A percentile compares a stretch with the other conserved stretches of the same genome.
Conservation (phyloP, 257 asterid species). For the Buddleja alternifolia region DNA sequence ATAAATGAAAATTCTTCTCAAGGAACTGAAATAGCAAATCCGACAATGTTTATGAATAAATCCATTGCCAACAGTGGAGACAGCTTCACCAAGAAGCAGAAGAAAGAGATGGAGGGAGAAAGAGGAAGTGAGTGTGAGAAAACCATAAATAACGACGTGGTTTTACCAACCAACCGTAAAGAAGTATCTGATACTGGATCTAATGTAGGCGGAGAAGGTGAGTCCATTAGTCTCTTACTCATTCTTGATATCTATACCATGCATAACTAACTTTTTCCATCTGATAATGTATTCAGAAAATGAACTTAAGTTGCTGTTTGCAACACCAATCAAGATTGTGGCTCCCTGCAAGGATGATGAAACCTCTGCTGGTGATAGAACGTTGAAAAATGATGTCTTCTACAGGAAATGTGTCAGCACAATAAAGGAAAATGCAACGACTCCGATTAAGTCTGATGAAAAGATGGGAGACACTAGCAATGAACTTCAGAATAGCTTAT, state of each 20-base stretch:
- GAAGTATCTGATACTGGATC: conserved; percentile 13
- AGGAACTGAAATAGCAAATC: conserved; percentile 33
- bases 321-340: conserved; percentile 38
- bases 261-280: conserved; percentile 10
- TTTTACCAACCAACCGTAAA: conserved; percentile 7
- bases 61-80: background rate
- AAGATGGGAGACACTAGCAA: conserved; percentile 16
- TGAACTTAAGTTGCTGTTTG: conserved; percentile 38
- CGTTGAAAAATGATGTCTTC: conserved; percentile 8
- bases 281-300: conserved; percentile 34
- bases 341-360: conserved; percentile 20
- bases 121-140: conserved; percentile 19
- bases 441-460: conserved; percentile 9
- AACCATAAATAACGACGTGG: conserved; percentile 12
- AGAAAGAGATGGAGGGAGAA: conserved; percentile 34
- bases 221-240: conserved; percentile 2
- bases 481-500: conserved; percentile 26
- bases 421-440: conserved; percentile 15
- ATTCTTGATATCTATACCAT: background rate
- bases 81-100: conserved; percentile 22
- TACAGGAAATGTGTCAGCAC: background rate
- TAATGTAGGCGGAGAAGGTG: conserved; percentile 34
- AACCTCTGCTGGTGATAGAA: conserved; percentile 19
- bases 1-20: conserved; percentile 26
- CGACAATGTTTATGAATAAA: conserved; percentile 17